These are phyloP conservation scores for Lentinula novae-zelandiae DNA, from an alignment of 1,284 basidiomycete species.

Conservation along the genomic window DNA sequence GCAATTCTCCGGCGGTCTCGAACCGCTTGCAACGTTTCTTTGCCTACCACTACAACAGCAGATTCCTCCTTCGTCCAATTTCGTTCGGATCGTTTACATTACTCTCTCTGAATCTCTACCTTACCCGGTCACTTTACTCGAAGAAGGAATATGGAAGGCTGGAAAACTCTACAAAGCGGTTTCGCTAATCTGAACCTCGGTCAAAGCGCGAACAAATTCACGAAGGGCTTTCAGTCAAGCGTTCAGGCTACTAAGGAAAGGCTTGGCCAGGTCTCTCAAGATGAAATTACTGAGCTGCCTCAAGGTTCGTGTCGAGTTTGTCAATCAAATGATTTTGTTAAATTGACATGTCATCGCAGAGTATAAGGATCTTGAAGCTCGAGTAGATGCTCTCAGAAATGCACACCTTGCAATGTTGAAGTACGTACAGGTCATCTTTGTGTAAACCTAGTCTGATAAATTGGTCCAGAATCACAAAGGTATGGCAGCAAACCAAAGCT, in stretches of 20 bases:
- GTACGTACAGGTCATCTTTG: slow-evolving; percentile 33
- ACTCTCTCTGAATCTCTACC: not conserved
- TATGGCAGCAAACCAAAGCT: not conserved
- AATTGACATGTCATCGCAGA: slow-evolving; percentile 45
- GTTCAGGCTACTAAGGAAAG: slow-evolving; percentile 90
- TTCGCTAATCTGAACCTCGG: slow-evolving; percentile 61
- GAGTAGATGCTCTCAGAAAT: slow-evolving; percentile 88
- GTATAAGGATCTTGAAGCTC: slow-evolving; percentile 92
- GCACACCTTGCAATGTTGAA: slow-evolving; percentile 82
- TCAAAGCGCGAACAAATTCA: slow-evolving; percentile 67
- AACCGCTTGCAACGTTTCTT: not conserved
- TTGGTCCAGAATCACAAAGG: slow-evolving; percentile 62
- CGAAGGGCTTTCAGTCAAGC: slow-evolving; percentile 82
- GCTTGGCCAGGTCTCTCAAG: slow-evolving; percentile 83
- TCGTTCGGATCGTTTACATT: not conserved
- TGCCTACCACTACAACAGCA: not conserved
- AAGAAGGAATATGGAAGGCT: slow-evolving; percentile 62
- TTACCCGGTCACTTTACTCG: not conserved
- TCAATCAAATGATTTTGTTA: not conserved
- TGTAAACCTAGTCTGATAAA: slow-evolving; percentile 9
- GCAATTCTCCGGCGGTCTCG: not conserved
- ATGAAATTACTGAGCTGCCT: slow-evolving; percentile 95
- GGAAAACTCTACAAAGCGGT: slow-evolving; percentile 64
- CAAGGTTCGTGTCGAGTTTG: slow-evolving; percentile 46
- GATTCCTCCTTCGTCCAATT: not conserved